Percentiles rank a stretch among this genome's conserved stretches.
These are phyloP conservation scores for Xylaria multiplex DNA, from an alignment of 2,329 filamentous ascomycete genomes.

Conservation along the genomic window DNA sequence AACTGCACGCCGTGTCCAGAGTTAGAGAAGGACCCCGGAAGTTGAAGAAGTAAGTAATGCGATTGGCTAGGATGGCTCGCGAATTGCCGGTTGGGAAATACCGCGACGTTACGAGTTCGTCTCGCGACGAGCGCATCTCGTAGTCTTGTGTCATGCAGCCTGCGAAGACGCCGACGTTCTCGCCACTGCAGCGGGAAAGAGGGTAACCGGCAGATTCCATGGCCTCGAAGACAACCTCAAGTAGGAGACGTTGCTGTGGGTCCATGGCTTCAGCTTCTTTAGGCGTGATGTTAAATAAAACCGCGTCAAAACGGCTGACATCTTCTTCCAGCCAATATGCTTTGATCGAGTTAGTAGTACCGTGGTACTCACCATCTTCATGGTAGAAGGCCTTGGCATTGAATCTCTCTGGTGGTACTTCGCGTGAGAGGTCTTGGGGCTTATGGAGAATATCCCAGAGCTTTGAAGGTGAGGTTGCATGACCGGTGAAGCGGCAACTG, in stretches of 20 bases:
- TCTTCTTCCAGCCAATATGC: constrained; percentile 48
- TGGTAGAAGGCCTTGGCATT: constrained; percentile 47
- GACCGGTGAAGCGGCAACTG: constrained; percentile 47
- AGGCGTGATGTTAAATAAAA: constrained; percentile 51
- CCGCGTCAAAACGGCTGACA: constrained; percentile 46
- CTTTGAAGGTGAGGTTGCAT: constrained; percentile 43
- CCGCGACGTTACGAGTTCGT: constrained; percentile 44
- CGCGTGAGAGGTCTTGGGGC: constrained; percentile 45
- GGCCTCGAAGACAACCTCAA: constrained; percentile 52
- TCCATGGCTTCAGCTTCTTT: constrained; percentile 51
- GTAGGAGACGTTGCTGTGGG: constrained; percentile 48
- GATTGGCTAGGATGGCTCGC: constrained; percentile 51
- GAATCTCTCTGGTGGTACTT: constrained; percentile 45
- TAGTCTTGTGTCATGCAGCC: constrained; percentile 51
- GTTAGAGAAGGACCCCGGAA: constrained; percentile 53
- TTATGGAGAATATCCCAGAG: constrained; percentile 45
- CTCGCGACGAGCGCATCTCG: constrained; percentile 45
- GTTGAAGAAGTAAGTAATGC: constrained; percentile 55
- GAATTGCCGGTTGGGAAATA: constrained; percentile 51
- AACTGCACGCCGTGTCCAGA: constrained; percentile 56
- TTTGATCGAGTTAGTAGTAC: constrained; percentile 45
- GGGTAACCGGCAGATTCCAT: constrained; percentile 50
- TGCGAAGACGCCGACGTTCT: constrained; percentile 47
- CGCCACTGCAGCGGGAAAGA: constrained; percentile 42
- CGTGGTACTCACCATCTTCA: constrained; percentile 47